These are phyloP conservation scores for Tuber umbilicatum DNA, from an alignment of 495 filamentous ascomycete species.

Conservation along the genomic window DNA sequence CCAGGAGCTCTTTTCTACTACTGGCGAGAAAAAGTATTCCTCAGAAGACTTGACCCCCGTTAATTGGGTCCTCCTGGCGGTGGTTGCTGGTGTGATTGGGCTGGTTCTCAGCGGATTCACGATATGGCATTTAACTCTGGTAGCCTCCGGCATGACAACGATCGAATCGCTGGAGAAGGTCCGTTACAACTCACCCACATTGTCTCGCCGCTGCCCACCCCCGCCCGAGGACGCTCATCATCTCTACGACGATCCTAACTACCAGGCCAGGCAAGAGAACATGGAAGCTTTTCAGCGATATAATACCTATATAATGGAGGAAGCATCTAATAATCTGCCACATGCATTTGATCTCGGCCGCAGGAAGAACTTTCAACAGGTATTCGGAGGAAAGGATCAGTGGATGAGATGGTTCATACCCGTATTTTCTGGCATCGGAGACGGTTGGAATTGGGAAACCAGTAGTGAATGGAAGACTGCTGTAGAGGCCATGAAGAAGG, in stretches of 20 bases:
- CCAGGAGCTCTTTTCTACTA: constrained; percentile 62
- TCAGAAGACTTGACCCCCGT: constrained; percentile 71
- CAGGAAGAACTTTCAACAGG: constrained; percentile 66
- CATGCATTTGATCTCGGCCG: constrained; percentile 88
- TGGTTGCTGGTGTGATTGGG: constrained; percentile 83
- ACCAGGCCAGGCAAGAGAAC: constrained; percentile 64
- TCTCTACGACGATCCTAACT: constrained; percentile 53
- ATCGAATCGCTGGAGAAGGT: constrained; percentile 95
- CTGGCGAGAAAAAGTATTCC: constrained; percentile 51
- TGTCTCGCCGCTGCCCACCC: constrained; percentile 37
- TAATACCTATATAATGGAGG: constrained; percentile 79
- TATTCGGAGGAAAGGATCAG: constrained; percentile 61
- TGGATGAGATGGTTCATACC: constrained; percentile 72
- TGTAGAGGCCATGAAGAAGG: constrained; percentile 53
- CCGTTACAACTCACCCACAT: constrained; percentile 53
- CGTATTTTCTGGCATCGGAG: constrained; percentile 71
- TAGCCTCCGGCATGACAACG: constrained; percentile 71
- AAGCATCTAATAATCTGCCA: constrained; percentile 76
- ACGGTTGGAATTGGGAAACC: constrained; percentile 94
- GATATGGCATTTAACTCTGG: constrained; percentile 82
- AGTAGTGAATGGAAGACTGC: constrained; percentile 64
- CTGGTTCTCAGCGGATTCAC: constrained; percentile 86
- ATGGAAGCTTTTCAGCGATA: constrained; percentile 63
- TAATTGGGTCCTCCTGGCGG: constrained; percentile 79
- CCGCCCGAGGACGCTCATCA: constrained; percentile 49